Percentiles rank a stretch among this genome's conserved stretches.
These are phyloP conservation scores for Seiridium cupressi DNA, from an alignment of 2,329 filamentous ascomycete species.

Conservation along the genomic window DNA sequence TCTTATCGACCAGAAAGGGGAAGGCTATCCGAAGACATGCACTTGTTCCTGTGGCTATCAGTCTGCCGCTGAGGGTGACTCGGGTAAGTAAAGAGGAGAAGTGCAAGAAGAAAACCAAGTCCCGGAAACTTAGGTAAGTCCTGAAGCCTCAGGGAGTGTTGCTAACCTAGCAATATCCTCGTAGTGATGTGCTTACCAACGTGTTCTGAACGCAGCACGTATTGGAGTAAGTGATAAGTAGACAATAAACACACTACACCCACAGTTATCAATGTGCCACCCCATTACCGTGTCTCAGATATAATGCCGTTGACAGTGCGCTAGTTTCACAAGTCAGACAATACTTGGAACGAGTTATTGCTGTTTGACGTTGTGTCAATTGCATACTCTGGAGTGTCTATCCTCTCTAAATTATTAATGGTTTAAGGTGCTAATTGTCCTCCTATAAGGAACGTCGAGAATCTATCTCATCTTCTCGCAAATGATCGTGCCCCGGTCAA, in stretches of 20 bases:
- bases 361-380: too few relatives aligned
- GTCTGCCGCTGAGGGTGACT: background rate
- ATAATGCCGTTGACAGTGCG: too few relatives aligned
- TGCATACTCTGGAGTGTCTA: too few relatives aligned
- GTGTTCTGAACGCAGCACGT: too few relatives aligned
- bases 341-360: too few relatives aligned
- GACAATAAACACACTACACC: background rate
- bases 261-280: too few relatives aligned
- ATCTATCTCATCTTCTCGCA: background rate
- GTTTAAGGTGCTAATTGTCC: background rate
- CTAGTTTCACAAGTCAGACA: background rate
- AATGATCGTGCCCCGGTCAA: background rate
- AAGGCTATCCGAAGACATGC: constrained; percentile 4
- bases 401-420: background rate
- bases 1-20: background rate
- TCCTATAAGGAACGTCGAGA: background rate
- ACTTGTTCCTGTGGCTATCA: background rate
- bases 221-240: background rate
- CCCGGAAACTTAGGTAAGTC: too few relatives aligned
- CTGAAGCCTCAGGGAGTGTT: too few relatives aligned
- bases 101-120: background rate
- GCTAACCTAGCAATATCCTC: too few relatives aligned
- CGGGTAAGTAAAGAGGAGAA: background rate
- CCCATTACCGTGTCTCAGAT: too few relatives aligned
- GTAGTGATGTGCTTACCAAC: too few relatives aligned